A percentile compares a stretch with the other conserved stretches of the same genome.
These are phyloP conservation scores for Heterococcus sp. DNA, from an alignment of 108 stramenopile genomes.

Conservation along the genomic window DNA sequence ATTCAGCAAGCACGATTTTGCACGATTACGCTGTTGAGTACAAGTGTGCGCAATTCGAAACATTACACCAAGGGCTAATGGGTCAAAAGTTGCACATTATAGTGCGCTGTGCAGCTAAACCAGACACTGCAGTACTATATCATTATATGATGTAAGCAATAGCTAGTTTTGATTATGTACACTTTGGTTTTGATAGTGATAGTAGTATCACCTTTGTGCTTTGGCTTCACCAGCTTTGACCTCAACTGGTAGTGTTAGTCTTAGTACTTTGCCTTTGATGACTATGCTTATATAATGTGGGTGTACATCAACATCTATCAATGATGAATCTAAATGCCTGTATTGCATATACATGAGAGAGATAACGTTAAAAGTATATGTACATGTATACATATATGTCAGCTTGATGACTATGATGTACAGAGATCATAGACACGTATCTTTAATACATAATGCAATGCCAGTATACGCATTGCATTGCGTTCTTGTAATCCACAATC, in stretches of 20 bases:
- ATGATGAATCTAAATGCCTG: slow-evolving; percentile 63
- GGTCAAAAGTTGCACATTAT: not conserved
- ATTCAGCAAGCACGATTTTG: not conserved
- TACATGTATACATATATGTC: too few species aligned
- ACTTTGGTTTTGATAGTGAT: not conserved
- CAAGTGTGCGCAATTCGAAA: not conserved
- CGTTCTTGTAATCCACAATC: too few species aligned
- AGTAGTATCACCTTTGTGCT: not conserved
- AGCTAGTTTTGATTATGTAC: not conserved
- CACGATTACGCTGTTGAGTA: not conserved
- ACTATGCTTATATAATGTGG: slow-evolving; percentile 72
- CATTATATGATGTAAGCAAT: not conserved
- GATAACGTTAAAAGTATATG: too few species aligned
- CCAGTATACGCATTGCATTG: too few species aligned
- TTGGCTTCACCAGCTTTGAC: slow-evolving; percentile 26
- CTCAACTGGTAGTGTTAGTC: slow-evolving; percentile 67
- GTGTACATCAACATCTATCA: slow-evolving; percentile 81
- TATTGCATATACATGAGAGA: too few species aligned
- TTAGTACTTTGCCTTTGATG: slow-evolving; percentile 72
- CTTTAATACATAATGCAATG: too few species aligned
- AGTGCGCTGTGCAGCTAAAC: not conserved
- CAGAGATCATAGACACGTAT: too few species aligned
- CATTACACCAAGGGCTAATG: not conserved
- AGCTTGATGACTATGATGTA: too few species aligned
- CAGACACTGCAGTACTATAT: not conserved